Conservation (phyloP, 2,329 filamentous ascomycete species). For the Knoxdaviesia capensis region DNA sequence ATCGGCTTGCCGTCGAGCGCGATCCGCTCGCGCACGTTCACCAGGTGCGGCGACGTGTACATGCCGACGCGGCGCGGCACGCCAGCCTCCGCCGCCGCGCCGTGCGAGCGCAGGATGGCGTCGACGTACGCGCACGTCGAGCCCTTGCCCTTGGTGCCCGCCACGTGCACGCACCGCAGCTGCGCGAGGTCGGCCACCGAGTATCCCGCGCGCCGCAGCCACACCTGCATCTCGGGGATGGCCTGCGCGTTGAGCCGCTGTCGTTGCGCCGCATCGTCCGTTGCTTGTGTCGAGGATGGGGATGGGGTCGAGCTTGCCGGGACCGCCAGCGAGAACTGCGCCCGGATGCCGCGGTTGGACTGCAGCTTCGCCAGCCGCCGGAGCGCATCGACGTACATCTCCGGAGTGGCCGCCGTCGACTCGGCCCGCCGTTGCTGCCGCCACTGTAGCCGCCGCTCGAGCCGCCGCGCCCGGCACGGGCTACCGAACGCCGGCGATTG, state of each 20-base stretch:
- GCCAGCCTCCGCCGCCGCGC: constrained; percentile 10
- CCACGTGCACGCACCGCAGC: constrained; percentile 52
- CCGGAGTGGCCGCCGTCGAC: no score
- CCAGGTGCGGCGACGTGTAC: constrained; percentile 72
- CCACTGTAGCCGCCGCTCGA: no score
- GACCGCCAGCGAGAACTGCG: constrained; percentile 20
- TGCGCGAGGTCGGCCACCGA: constrained; percentile 23
- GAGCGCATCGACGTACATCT: constrained; percentile 45
- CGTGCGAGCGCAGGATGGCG: constrained; percentile 40
- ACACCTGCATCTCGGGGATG: constrained; percentile 65
- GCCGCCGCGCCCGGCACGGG: no score
- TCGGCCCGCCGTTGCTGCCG: no score
- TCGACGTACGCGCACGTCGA: constrained; percentile 73
- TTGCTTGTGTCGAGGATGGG: constrained; percentile 14
- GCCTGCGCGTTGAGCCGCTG: constrained; percentile 44
- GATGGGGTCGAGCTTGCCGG: constrained; percentile 11
- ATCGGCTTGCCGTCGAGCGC: constrained; percentile 57
- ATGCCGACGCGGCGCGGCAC: constrained; percentile 34
- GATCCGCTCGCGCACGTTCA: constrained; percentile 70
- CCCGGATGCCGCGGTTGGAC: constrained; percentile 50
- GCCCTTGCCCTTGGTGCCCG: constrained; percentile 88
- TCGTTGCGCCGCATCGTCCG: constrained; percentile 21
- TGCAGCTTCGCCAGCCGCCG: constrained; percentile 56
- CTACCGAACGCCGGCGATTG: no score
- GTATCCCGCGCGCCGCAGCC: constrained; percentile 59